Base-by-base conservation (phyloP, 805 yeast genomes). In the Hermanozyma aechmeae region DNA sequence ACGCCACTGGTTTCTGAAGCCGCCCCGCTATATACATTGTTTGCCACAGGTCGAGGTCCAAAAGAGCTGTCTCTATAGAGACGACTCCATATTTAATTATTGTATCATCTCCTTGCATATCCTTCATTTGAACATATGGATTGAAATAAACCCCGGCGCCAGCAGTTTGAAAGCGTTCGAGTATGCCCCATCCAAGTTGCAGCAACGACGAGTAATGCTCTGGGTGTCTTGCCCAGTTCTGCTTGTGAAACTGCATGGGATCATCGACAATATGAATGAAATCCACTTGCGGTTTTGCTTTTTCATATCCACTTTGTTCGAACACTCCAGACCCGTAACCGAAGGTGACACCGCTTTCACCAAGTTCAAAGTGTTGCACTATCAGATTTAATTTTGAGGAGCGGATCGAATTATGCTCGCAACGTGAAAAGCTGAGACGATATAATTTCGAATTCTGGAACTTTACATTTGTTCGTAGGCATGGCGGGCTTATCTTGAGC, bases 311-410 rank as follows among this genome's bases (percentile, higher is more conserved):
- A 1, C 42, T 44, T 51, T 89, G 98, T 21, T 73, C 67, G 45
- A 92, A 82, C 1, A 92, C 95, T 4, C 95, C 95, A 6, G 94
- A 81, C 2, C 98, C 98, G 53, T 89, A 89, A 0, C 96, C 98
- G 55, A 89, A 82, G 1, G 95, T n/a, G n/a, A n/a, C n/a, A n/a
- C n/a, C n/a, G n/a, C n/a, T n/a, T n/a, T n/a, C n/a, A n/a, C n/a
- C n/a, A n/a, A n/a, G n/a, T n/a, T n/a, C n/a, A n/a, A n/a, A n/a
- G n/a, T n/a, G n/a, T n/a, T n/a, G n/a, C n/a, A n/a, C n/a, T n/a
- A n/a, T n/a, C n/a, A n/a, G n/a, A n/a, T n/a, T n/a, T n/a, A n/a
- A n/a, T n/a, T n/a, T n/a, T n/a, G n/a, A n/a, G n/a, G n/a, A n/a
- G n/a, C n/a, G n/a, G n/a, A n/a, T n/a, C n/a, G n/a, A n/a, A n/a